Evolutionary conservation across 1,139 yeast species (phyloP), one percentile per base, ranked within the genome.

Genomic region (Kurtzmaniella quercitrusa): DNA sequence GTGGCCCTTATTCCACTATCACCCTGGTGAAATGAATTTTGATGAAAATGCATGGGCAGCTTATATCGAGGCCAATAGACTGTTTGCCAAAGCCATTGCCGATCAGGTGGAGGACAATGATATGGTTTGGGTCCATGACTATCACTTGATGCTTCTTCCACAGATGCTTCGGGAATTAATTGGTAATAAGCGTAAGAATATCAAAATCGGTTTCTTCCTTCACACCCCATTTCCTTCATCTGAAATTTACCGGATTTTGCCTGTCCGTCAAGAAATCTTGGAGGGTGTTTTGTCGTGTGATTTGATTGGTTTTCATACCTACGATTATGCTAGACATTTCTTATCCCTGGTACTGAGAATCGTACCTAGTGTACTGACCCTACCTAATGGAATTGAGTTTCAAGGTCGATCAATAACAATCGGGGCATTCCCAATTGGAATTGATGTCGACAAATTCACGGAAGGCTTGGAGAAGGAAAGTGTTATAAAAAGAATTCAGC

Each of bases 31-130:
- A 65, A 94, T 94, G 87, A 89, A 88, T 60, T 94, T 94, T 60
- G 98, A 94, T 62, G 98, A 94, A 61, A 82, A 82, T 49, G 96
- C 97, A 3, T 94, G 98, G 98, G 93, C 93, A 40, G 98, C 98
- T 2, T 94, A 94, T 62, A 87, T 89, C 46, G 95, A 89, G 62
- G 98, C 98, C 15, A 94, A 94, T 61, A 68, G 83, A 47, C 71
- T 78, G 50, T 94, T 94, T 68, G 95, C 97, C 18, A 68, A 78
- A 40, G 84, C 76, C 36, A 82, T 94, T 47, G 82, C 89, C 14
- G 68, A 74, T 18, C 81, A 81, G 52, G 84, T 87, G 38, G 74
- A 81, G 34, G 96, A 89, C 51, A 82, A 87, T 46, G 99, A 94
- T 60, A 71, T 91, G 60, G 84, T 94, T 21, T 94, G 99, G 97